Conservation (phyloP, 352 stramenopile genomes). For the Pythium utonaiense region DNA sequence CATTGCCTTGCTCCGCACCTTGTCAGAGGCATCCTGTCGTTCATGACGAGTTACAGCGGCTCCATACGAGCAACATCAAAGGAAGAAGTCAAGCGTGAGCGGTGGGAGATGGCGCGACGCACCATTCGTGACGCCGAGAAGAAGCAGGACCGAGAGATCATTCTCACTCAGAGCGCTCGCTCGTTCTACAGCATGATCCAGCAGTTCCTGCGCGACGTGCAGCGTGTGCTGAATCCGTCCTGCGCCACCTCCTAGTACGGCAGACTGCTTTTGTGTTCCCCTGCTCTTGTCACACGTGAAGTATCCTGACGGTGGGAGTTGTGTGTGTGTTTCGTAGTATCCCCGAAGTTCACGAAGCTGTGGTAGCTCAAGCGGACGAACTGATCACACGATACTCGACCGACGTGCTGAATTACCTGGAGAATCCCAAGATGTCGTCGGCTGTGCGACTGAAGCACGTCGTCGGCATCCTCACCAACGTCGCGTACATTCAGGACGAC, state of each 20-base stretch:
- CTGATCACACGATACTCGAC: constrained; percentile 58
- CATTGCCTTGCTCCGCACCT: constrained; percentile 70
- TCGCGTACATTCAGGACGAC: constrained; percentile 68
- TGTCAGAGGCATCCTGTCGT: constrained; percentile 48
- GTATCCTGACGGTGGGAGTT: background rate
- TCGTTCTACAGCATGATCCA: constrained; percentile 80
- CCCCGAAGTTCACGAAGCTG: constrained; percentile 51
- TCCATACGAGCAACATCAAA: constrained; percentile 64
- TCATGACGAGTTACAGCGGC: constrained; percentile 59
- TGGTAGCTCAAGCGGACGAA: constrained; percentile 56
- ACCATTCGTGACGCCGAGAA: constrained; percentile 72
- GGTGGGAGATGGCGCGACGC: constrained; percentile 70
- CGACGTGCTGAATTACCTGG: constrained; percentile 59
- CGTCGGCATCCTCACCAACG: constrained; percentile 64
- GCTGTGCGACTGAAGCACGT: constrained; percentile 62
- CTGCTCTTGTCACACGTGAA: background rate
- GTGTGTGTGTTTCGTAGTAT: constrained; percentile 37
- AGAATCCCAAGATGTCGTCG: constrained; percentile 57
- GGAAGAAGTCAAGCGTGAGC: constrained; percentile 80
- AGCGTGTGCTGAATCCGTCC: constrained; percentile 76
- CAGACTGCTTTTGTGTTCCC: background rate
- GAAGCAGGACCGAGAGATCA: constrained; percentile 66
- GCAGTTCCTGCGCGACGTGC: constrained; percentile 73
- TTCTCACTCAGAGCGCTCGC: constrained; percentile 74
- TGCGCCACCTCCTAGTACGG: constrained; percentile 53